Evolutionary conservation across 345 rosid species (phyloP), one percentile per base, ranked within the genome.

Genomic region (Dimocarpus longan): DNA sequence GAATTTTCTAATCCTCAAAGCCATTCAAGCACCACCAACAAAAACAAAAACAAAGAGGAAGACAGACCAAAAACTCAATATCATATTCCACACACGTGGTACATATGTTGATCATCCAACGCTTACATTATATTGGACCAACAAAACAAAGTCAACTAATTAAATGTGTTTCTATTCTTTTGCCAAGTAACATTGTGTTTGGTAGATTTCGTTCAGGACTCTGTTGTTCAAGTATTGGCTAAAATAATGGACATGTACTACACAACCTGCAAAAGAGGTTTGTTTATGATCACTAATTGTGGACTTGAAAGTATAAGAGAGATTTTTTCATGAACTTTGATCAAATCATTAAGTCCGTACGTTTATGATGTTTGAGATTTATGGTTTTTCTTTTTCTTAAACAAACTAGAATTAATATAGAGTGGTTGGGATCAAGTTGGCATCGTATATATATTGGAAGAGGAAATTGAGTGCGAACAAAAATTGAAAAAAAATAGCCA

Each of bases 1-100:
- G 71, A 81, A 70, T 74, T 73, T 72, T 74, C 63, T 57, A 75
- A 48, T 86, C 72, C 22, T 68, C 39, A 54, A 43, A 65, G 59
- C 78, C 74, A 28, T 82, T 78, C 32, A 28, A 76, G 76, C 32
- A 46, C 81, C 68, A 75, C 37, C 54, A 73, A 28, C 39, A 60
- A 4, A 0, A 32, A 75, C n/a, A 16, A 42, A 78, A 42, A 24
- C 24, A 64, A 42, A 68, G 15, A 71, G 76, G 15, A 42, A 66
- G 19, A 22, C 43, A 39, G 26, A 52, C 52, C 40, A 60, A 62
- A 70, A 62, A 70, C 63, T 46, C 44, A 26, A 21, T 39, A 66
- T 37, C 3, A 28, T n/a, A 54, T 52, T 52, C 54, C 72, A 26
- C 16, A 50, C 65, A 76, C 71, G 71, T 62, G 73, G 64, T 70